A percentile compares a stretch with the other conserved stretches of the same genome.
Evolutionary conservation across 1,284 basidiomycete genomes (phyloP).

Genomic region (Papiliotrema nemorosa): DNA sequence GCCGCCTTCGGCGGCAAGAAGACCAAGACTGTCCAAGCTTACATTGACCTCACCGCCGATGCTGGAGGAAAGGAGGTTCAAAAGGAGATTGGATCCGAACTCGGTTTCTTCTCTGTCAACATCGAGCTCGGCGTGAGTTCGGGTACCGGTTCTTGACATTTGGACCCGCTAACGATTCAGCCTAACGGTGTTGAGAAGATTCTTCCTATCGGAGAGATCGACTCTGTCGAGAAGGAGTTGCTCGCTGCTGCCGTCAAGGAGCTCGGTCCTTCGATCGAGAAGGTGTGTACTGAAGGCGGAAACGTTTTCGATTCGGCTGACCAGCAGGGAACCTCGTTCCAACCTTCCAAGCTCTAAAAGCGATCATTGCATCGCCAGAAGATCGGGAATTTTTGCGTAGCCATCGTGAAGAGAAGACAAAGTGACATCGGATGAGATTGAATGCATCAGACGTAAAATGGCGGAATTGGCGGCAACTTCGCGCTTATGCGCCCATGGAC

Average conservation of each 20-base stretch:
- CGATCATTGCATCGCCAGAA: too few species aligned
- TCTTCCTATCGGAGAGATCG: slow-evolving; percentile 54
- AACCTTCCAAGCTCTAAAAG: slow-evolving; percentile 45
- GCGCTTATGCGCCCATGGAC: too few species aligned
- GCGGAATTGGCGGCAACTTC: too few species aligned
- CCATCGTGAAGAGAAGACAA: too few species aligned
- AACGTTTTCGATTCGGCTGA: too few species aligned
- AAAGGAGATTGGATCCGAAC: slow-evolving; percentile 50
- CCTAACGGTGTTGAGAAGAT: slow-evolving; percentile 55
- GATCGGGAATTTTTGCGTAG: too few species aligned
- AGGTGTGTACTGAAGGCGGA: too few species aligned
- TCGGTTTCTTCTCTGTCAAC: slow-evolving; percentile 85
- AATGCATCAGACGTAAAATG: too few species aligned
- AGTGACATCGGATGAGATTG: too few species aligned
- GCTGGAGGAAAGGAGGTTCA: slow-evolving; percentile 47
- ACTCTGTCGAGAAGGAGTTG: slow-evolving; percentile 52
- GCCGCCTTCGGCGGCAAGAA: slow-evolving; percentile 79
- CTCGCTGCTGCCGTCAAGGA: slow-evolving; percentile 54
- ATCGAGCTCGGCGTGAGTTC: slow-evolving; percentile 80
- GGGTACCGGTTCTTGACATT: neutral
- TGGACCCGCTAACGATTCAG: slow-evolving; percentile 23
- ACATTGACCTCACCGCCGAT: slow-evolving; percentile 68
- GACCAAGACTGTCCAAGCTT: slow-evolving; percentile 77
- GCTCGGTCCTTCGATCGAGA: slow-evolving; percentile 55
- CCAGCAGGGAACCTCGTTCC: slow-evolving; percentile 42